These are phyloP conservation scores for Zizania latifolia DNA, from an alignment of 176 grass and related monocot genomes.

Conservation along the genomic window DNA sequence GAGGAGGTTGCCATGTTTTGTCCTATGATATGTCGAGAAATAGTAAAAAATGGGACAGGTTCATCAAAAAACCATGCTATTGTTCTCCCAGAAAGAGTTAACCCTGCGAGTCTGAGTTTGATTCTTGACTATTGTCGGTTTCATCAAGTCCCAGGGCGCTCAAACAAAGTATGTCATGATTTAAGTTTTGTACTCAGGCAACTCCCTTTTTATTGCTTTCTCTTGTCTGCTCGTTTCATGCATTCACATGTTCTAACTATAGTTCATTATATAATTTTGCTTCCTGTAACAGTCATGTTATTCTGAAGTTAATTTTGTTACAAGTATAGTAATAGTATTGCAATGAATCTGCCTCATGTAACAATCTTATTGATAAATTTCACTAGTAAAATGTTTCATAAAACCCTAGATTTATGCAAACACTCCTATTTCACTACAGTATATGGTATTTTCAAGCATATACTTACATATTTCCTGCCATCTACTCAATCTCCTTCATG, in stretches of 20 bases:
- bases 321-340: neutral
- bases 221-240: neutral
- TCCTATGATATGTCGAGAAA: slow-evolving; percentile 90
- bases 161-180: slow-evolving; percentile 64
- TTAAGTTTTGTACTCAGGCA: neutral
- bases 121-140: slow-evolving; percentile 99
- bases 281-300: neutral
- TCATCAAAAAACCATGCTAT: slow-evolving; percentile 98
- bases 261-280: neutral
- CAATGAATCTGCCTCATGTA: neutral
- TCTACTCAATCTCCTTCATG: too few species aligned
- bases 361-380: neutral
- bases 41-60: slow-evolving; percentile 82
- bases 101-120: slow-evolving; percentile 80
- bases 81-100: slow-evolving; percentile 81
- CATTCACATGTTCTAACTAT: neutral
- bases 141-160: slow-evolving; percentile 92
- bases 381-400: too few species aligned
- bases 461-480: too few species aligned
- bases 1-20: slow-evolving; percentile 99
- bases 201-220: neutral
- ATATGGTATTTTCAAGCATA: too few species aligned
- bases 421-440: too few species aligned
- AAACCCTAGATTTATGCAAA: too few species aligned
- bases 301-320: neutral